Evolutionary conservation across 805 yeast genomes (phyloP).

Genomic region (Lachancea lanzarotensis): DNA sequence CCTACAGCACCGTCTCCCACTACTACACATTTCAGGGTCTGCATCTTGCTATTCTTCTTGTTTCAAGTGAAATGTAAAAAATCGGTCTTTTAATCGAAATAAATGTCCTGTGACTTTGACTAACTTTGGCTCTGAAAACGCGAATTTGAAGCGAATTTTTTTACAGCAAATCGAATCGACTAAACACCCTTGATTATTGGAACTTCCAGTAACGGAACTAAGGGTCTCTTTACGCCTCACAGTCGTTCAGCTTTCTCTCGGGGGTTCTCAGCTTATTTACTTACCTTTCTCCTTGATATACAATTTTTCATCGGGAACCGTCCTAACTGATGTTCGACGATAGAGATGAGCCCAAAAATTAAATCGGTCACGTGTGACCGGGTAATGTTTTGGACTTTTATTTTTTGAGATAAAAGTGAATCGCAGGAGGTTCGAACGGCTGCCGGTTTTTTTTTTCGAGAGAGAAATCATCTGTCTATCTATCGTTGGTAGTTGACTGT

Average conservation of each 20-base stretch:
- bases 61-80: too few relatives aligned
- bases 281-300: conserved; percentile 4
- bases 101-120: not conserved
- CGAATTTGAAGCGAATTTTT: not conserved
- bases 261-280: not conserved
- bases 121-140: not conserved
- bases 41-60: conserved; percentile 24
- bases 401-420: too few relatives aligned
- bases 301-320: conserved; percentile 4
- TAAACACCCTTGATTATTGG: not conserved
- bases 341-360: not conserved
- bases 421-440: not conserved
- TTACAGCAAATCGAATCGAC: not conserved
- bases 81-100: not conserved
- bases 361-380: too few relatives aligned
- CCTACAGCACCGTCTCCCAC: conserved; percentile 99
- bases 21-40: conserved; percentile 84
- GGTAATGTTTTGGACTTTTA: too few relatives aligned
- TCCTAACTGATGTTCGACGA: not conserved
- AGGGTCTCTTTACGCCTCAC: not conserved
- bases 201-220: not conserved
- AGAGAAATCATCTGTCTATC: not conserved
- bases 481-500: not conserved
- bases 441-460: not conserved
- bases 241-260: not conserved